Base-by-base conservation (phyloP, 2,329 filamentous ascomycete genomes). In the Arthroderma uncinatum region DNA sequence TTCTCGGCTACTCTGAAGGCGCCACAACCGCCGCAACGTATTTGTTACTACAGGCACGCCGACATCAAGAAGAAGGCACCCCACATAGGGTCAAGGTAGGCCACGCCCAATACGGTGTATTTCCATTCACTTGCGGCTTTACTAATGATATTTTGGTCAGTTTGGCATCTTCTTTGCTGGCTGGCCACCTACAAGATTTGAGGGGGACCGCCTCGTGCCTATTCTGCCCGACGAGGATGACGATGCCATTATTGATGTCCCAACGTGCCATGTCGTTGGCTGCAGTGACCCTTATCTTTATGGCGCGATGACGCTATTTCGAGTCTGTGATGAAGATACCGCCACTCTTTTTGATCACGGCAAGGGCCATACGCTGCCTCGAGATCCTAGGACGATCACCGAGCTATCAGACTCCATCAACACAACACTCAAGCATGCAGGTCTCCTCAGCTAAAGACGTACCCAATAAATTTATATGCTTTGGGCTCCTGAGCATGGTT, bases 321-420 rank as follows among this genome's bases (percentile, higher is more conserved):
- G 73, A 56, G 65, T 76, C 33, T 76, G 74, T 54, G 69, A 76
- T 55, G 65, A 67, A 5, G 71, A 75, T 37, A 70, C 63, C 0
- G 73, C 72, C 0, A 68, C 69, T 48, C 62, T 76, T 4, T 76
- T 75, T 34, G 74, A 76, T 52, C 73, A 76, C 54, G 74, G 70
- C 0, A 72, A 72, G 33, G 74, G 74, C 0, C 74, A 76, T 61
- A 69, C 69, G 1, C 63, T 76, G 7, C 74, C 74, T 5, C 63
- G 69, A 12, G 65, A 64, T 47, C 63, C 64, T 42, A 63, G 66
- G 23, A 71, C 68, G 1, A 61, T 72, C 7, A 61, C 62, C 9
- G 71, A 74, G 53, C 64, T 74, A 30, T 30, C 28, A 30, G 28
- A 30, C 28, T 30, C 28, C 28, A 30, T 30, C 7, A 30, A 30